Evolutionary conservation across 2,329 filamentous ascomycete genomes (phyloP), one percentile per base, ranked within the genome.

Genomic region (Mycosphaerelloides madeirae): DNA sequence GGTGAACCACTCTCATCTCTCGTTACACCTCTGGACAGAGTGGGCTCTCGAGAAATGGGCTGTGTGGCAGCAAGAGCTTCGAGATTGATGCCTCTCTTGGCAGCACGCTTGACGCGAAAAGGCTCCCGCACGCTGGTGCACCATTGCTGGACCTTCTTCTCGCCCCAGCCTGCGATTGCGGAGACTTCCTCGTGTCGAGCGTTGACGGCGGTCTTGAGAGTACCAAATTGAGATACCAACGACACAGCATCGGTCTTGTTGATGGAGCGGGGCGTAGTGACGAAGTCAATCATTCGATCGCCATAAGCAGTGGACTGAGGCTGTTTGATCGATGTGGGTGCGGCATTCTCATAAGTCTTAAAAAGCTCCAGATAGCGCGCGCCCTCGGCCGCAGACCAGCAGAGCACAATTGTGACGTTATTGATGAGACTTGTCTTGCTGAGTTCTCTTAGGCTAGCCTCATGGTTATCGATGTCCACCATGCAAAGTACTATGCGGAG

Each of bases 211-310:
- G 85, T 86, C 55, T 83, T 81, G 46, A 98, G 69, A 54, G 87
- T 95, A 18, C 93, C 93, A 71, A 97, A 98, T 39, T 88, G 89
- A 55, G 87, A 86, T 29, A 97, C 89, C 39, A 98, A 70, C 20
- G 87, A 85, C 8, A 96, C 81, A 0, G 93, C 89, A 68, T 98
- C 93, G 1, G 89, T 89, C 67, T 95, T 96, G 69, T 97, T 97
- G 62, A 98, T 81, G 51, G 84, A 87, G 45, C 90, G 75, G 2
- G 93, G 91, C 2, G 87, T 83, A 0, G 93, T 98, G 40, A 96
- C 83, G 60, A 98, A 96, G 55, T 96, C 91, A 7, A 93, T 83
- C 47, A 98, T 76, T 47, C 84, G 85, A 58, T 96, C 90, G 5
- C 85, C 80, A 60, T 96, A 97, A 41, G 81, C 83, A 15, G 83